Conservation (phyloP, 2,329 filamentous ascomycete genomes). For the Dactylella cylindrospora region DNA sequence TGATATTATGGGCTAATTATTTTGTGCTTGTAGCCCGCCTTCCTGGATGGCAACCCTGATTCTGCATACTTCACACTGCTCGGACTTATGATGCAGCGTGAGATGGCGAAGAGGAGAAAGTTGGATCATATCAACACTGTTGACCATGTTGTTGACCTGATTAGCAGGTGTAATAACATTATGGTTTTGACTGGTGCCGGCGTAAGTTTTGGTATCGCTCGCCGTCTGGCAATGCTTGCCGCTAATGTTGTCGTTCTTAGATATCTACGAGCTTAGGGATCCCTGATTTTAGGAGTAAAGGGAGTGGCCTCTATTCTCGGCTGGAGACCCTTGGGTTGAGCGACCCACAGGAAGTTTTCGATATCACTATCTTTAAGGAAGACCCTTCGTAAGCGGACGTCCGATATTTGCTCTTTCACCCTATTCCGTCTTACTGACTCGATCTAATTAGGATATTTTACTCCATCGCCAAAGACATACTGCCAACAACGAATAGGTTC, state of each 20-base stretch:
- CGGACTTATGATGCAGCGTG: conserved; percentile 73
- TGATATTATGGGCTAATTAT: conserved; percentile 13
- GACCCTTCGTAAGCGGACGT: conserved; percentile 63
- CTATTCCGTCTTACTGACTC: background rate
- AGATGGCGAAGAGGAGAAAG: conserved; percentile 79
- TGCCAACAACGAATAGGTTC: conserved; percentile 76
- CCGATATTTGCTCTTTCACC: background rate
- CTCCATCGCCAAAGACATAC: conserved; percentile 82
- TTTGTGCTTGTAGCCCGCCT: conserved; percentile 57
- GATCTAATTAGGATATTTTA: conserved; percentile 66
- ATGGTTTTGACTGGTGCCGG: conserved; percentile 93
- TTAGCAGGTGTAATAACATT: conserved; percentile 76
- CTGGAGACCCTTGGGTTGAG: conserved; percentile 73
- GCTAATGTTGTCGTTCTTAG: conserved; percentile 48
- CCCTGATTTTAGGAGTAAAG: conserved; percentile 92
- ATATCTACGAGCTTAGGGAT: conserved; percentile 97
- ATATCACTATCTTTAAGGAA: conserved; percentile 80
- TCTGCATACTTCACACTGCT: conserved; percentile 74
- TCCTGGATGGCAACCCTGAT: conserved; percentile 72
- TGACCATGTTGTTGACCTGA: conserved; percentile 78
- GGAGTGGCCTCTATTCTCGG: conserved; percentile 86
- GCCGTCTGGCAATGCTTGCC: conserved; percentile 18
- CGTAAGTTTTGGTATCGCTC: conserved; percentile 51
- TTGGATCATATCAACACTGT: conserved; percentile 77
- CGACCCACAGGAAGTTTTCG: conserved; percentile 94